Conservation (phyloP, 164 flowering plant species). For the Magnolia sinica region DNA sequence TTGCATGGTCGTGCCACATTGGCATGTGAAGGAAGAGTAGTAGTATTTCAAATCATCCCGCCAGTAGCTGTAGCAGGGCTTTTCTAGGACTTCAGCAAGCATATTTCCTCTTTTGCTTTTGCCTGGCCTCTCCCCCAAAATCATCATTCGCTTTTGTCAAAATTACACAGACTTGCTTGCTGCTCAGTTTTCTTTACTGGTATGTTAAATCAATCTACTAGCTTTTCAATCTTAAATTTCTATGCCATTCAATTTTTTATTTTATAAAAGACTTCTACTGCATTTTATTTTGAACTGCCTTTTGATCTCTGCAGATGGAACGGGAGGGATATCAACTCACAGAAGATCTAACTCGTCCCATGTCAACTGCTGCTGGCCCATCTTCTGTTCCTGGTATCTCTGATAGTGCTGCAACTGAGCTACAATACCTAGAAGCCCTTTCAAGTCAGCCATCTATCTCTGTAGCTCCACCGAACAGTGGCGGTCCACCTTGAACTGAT, state of each 20-base stretch:
- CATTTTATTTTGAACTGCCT: not conserved
- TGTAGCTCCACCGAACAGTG: too few species aligned
- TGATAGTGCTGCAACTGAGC: conserved; percentile 38
- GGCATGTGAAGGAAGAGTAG: not conserved
- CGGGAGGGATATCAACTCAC: conserved; percentile 55
- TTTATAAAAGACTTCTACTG: not conserved
- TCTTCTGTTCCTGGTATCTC: conserved; percentile 33
- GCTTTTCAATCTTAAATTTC: not conserved
- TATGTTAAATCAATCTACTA: conserved; percentile 16
- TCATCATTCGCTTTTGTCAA: conserved; percentile 39
- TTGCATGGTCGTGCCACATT: not conserved
- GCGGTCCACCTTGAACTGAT: too few species aligned
- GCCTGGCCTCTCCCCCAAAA: conserved; percentile 9
- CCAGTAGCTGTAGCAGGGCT: not conserved
- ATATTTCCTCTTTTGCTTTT: conserved; percentile 2
- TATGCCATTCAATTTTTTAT: not conserved
- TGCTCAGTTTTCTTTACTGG: conserved; percentile 58
- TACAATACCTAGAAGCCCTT: conserved; percentile 23
- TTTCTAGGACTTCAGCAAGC: not conserved
- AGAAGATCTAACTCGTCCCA: conserved; percentile 55
- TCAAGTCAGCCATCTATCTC: too few species aligned
- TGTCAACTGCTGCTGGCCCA: conserved; percentile 43
- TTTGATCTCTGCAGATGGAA: conserved; percentile 49
- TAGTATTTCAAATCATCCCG: not conserved
- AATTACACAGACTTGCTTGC: conserved; percentile 80